A percentile compares a stretch with the other conserved stretches of the same genome.
Evolutionary conservation across 169 alveolate species (phyloP).

Genomic region (Plasmodium gallinaceum): DNA sequence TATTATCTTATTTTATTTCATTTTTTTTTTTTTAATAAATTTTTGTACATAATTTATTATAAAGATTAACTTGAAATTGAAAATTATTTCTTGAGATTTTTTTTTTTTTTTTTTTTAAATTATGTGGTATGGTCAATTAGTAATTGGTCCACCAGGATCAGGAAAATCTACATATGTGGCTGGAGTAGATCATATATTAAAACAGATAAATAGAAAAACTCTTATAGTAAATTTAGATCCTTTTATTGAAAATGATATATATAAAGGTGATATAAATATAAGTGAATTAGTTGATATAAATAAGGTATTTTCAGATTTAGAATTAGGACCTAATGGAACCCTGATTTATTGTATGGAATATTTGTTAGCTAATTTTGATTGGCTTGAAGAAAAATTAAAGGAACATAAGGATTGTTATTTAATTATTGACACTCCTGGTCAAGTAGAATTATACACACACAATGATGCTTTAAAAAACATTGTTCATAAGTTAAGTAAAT

Average conservation of each 20-base stretch:
- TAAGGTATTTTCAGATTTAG: conserved; percentile 90
- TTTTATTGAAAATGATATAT: conserved; percentile 90
- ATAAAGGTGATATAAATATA: conserved; percentile 91
- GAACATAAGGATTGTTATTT: conserved; percentile 87
- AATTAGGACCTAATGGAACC: conserved; percentile 97
- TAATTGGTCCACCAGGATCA: conserved; percentile 96
- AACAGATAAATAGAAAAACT: conserved; percentile 85
- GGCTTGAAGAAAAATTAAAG: conserved; percentile 88
- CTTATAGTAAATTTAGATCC: conserved; percentile 94
- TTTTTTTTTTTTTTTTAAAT: background rate
- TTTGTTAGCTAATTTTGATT: conserved; percentile 91
- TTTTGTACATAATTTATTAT: too few relatives aligned
- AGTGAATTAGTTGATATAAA: conserved; percentile 90
- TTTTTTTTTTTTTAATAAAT: too few relatives aligned
- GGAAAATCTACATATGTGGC: conserved; percentile 95
- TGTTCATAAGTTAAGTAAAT: conserved; percentile 83
- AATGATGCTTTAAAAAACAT: conserved; percentile 91
- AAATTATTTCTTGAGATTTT: background rate
- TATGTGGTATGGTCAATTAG: conserved; percentile 91
- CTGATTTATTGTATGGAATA: conserved; percentile 95
- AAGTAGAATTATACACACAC: conserved; percentile 96
- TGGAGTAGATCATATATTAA: conserved; percentile 91
- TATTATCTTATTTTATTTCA: too few relatives aligned
- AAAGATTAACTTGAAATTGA: too few relatives aligned
- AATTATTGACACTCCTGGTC: conserved; percentile 97